Evolutionary conservation across 2,329 filamentous ascomycete species (phyloP), one percentile per base, ranked within the genome.

Genomic region (Ophiosphaerella herpotricha): DNA sequence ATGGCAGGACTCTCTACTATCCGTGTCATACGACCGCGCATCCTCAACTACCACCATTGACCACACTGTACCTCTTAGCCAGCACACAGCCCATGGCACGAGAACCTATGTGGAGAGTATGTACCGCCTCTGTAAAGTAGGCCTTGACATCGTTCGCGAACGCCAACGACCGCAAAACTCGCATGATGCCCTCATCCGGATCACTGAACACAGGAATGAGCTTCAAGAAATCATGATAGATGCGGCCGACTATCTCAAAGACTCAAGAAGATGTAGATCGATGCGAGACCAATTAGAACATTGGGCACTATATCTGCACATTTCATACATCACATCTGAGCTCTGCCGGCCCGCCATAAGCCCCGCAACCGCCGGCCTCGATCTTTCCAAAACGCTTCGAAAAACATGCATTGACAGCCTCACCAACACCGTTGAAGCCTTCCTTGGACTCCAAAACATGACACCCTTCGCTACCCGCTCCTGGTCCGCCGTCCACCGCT

Each of bases 1-100:
- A 29, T 86, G 84, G 84, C 84, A 86, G 63, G 84, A 86, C 58
- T 85, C 82, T 48, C 75, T 86, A 39, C 78, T 86, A 21, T 85
- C 83, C 7, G 79, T 86, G 29, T 85, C 83, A 2, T 86, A 85
- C 60, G 84, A 86, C 59, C 74, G 84, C 33, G 82, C 82, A 2
- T 81, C 80, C 12, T 82, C 80, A n/a, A 81, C 81, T 5, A 79
- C 82, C 39, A 81, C 81, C 7, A 74, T 79, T 23, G 77, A 82
- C 63, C 70, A 74, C 56, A 72, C 76, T 13, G 66, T 72, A 46
- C 72, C 72, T 12, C 53, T 73, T 8, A 69, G 62, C 39, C 66
- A 64, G 21, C 74, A 75, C 36, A 78, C 78, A 9, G 73, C 73
- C 31, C 73, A 78, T 0, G 79, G 80, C 3, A 75, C 80, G 24